Percentiles rank a stretch among this genome's conserved stretches.
phyloP scores from a whole-genome alignment of 441 rosid species.

The Sinapis alba region DNA sequence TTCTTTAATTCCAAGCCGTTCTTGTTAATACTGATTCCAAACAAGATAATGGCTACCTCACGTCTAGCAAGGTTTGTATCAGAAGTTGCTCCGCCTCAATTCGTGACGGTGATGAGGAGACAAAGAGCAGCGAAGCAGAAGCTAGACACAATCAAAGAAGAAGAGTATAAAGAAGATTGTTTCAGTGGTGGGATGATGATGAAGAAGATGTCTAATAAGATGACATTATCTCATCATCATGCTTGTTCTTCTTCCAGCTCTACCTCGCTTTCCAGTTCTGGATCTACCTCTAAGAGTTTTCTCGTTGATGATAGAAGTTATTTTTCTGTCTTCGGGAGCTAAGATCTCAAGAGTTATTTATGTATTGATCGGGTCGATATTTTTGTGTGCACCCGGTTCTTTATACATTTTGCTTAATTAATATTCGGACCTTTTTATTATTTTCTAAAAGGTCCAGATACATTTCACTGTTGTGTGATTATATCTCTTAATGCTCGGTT shows the following conservation, averaged over 20 bases:
- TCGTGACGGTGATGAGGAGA: conserved; percentile 74
- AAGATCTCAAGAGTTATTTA: background rate
- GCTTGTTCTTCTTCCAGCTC: conserved; percentile 4
- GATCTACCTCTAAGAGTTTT: conserved; percentile 45
- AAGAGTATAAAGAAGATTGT: conserved; percentile 59
- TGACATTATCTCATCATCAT: conserved; percentile 22
- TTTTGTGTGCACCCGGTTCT: conserved; percentile 25
- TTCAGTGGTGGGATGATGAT: conserved; percentile 6
- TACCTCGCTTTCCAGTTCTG: conserved; percentile 2
- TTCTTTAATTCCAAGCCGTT: background rate
- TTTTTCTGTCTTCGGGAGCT: conserved; percentile 50
- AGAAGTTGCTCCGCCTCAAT: conserved; percentile 91
- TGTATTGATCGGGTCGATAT: conserved; percentile 25
- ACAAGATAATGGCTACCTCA: conserved; percentile 4
- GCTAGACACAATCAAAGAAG: conserved; percentile 87
- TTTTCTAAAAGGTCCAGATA: conserved; percentile 27
- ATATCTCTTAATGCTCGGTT: conserved; percentile 3
- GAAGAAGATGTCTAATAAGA: background rate
- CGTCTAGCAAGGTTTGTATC: conserved; percentile 9
- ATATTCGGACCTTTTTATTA: conserved; percentile 19
- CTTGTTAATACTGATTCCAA: background rate
- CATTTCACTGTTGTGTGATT: background rate
- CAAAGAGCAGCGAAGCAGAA: conserved; percentile 61
- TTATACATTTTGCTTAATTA: conserved; percentile 3
- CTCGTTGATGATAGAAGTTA: conserved; percentile 43